phyloP scores from a whole-genome alignment of 306 rosid genomes.

The Lupinus albus region DNA sequence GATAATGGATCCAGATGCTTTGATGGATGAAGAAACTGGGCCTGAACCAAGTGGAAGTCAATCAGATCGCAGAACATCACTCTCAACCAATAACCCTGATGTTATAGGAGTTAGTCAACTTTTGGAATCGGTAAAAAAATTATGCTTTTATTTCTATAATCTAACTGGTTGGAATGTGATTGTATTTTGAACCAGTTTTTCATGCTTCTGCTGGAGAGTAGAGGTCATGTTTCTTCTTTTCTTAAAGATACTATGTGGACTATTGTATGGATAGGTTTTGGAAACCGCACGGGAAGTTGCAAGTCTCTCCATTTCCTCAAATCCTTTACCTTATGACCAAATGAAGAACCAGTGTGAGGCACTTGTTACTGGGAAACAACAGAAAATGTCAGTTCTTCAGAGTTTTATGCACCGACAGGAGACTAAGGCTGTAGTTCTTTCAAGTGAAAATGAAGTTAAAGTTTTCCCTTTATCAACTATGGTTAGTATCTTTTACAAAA shows the following conservation, averaged over 20 bases:
- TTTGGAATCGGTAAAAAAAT: slow-evolving; percentile 81
- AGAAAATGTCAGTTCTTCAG: slow-evolving; percentile 89
- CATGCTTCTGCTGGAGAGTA: slow-evolving; percentile 35
- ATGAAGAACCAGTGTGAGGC: slow-evolving; percentile 97
- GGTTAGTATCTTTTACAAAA: slow-evolving; percentile 51
- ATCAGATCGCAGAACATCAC: slow-evolving; percentile 78
- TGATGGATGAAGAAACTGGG: slow-evolving; percentile 68
- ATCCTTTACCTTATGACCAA: slow-evolving; percentile 84
- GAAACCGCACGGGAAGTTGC: slow-evolving; percentile 94
- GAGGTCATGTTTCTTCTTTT: slow-evolving; percentile 26
- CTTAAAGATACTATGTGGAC: slow-evolving; percentile 30
- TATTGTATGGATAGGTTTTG: slow-evolving; percentile 62
- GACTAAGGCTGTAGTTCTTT: slow-evolving; percentile 60
- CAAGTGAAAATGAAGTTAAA: slow-evolving; percentile 58
- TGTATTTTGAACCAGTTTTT: slow-evolving; percentile 34
- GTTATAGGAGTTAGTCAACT: slow-evolving; percentile 84
- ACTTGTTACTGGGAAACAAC: slow-evolving; percentile 81
- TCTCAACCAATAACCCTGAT: slow-evolving; percentile 61
- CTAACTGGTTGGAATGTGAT: slow-evolving; percentile 20
- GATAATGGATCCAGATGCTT: slow-evolving; percentile 60
- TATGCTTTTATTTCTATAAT: slow-evolving; percentile 23
- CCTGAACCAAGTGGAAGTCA: slow-evolving; percentile 79
- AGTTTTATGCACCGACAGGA: slow-evolving; percentile 78
- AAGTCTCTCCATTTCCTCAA: slow-evolving; percentile 70
- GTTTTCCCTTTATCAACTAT: slow-evolving; percentile 42